Evolutionary conservation across 352 stramenopile genomes (phyloP).

Genomic region (Phytophthora brassicae): DNA sequence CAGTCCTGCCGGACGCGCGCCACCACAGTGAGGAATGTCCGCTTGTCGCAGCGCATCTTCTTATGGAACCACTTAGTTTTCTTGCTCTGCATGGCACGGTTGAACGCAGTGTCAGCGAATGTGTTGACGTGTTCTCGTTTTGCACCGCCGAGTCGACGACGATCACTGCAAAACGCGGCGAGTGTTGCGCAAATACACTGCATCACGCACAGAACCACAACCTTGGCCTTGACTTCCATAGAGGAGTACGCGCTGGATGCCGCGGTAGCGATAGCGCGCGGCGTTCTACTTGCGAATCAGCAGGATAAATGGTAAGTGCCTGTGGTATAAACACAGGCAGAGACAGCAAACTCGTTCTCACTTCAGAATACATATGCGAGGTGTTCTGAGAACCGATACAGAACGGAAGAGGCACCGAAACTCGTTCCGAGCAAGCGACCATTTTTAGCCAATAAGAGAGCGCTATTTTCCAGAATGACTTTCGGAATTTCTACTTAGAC

Average conservation of each 20-base stretch:
- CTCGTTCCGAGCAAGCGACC: no score
- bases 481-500: no score
- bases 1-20: background rate
- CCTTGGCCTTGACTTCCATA: background rate
- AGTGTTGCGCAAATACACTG: constrained; percentile 4
- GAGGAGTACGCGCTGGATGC: background rate
- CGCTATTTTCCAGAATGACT: no score
- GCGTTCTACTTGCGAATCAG: background rate
- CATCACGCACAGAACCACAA: constrained; percentile 3
- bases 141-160: constrained; percentile 5
- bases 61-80: constrained; percentile 11
- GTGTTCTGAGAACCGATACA: no score
- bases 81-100: constrained; percentile 1
- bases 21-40: constrained; percentile 5
- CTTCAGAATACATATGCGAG: no score
- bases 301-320: no score
- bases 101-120: background rate
- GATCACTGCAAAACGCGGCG: constrained; percentile 1
- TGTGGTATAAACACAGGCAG: constrained; percentile 4
- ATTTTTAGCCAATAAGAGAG: no score
- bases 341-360: constrained; percentile 3
- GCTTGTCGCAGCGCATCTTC: constrained; percentile 12
- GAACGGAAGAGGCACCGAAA: no score
- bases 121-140: constrained; percentile 1
- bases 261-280: background rate